These are phyloP conservation scores for Sporobolomyces roseus DNA, from an alignment of 768 basidiomycete species.

Conservation along the genomic window DNA sequence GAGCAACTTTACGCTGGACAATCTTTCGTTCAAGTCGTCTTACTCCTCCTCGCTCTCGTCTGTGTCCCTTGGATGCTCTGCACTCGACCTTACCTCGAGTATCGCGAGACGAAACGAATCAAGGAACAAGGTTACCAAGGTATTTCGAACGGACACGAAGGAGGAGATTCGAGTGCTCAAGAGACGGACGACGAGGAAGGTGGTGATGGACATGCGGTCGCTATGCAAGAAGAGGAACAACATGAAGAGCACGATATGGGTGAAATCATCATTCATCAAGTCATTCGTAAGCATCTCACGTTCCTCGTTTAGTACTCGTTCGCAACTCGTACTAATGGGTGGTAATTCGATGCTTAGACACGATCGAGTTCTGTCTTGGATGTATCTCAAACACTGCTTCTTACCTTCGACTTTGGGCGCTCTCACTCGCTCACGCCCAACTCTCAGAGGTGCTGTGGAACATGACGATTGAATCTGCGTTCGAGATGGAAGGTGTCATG, in stretches of 20 bases:
- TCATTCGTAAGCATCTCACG: constrained; percentile 70
- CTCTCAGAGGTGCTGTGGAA: constrained; percentile 79
- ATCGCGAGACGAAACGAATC: constrained; percentile 81
- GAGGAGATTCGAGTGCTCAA: constrained; percentile 59
- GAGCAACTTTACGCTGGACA: constrained; percentile 82
- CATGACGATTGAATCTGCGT: constrained; percentile 53
- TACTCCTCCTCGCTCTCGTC: constrained; percentile 71
- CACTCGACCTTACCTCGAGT: constrained; percentile 84
- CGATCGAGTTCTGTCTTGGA: constrained; percentile 95
- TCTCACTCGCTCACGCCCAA: constrained; percentile 96
- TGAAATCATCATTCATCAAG: constrained; percentile 92
- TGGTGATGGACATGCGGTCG: constrained; percentile 63
- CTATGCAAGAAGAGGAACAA: constrained; percentile 63
- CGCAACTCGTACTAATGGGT: neutral
- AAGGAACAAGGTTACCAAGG: constrained; percentile 80
- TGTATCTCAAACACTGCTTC: constrained; percentile 59
- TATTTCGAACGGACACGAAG: constrained; percentile 47
- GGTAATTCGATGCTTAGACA: constrained; percentile 2
- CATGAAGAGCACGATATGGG: constrained; percentile 76
- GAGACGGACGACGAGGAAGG: constrained; percentile 64
- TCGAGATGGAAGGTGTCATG: constrained; percentile 51
- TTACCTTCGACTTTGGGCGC: constrained; percentile 76
- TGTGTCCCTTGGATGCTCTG: constrained; percentile 95
- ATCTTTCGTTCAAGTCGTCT: constrained; percentile 69
- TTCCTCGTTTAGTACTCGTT: too few species aligned